Evolutionary conservation across 140 eudicot genomes (phyloP).

Genomic region (Oenanthe javanica): DNA sequence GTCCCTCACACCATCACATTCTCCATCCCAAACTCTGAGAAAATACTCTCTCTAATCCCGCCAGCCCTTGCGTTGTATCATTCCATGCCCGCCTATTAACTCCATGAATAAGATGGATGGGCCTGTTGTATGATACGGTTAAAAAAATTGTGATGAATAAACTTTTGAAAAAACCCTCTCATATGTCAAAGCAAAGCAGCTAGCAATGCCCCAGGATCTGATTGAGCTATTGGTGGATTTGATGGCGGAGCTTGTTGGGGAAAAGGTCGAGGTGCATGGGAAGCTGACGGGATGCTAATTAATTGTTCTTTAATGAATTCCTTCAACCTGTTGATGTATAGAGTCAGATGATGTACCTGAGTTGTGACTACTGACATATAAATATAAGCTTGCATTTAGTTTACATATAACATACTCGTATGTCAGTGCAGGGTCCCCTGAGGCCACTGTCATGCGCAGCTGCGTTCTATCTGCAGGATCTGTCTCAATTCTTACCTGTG

Average conservation of each 20-base stretch:
- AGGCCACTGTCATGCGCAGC: constrained; percentile 87
- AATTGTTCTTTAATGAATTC: constrained; percentile 88
- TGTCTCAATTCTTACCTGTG: constrained; percentile 82
- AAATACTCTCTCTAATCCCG: constrained; percentile 37
- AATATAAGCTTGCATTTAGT: not conserved
- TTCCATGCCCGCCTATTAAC: constrained; percentile 17
- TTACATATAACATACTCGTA: constrained; percentile 53
- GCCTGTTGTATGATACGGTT: constrained; percentile 32
- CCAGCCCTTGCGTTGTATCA: constrained; percentile 47
- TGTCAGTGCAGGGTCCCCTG: constrained; percentile 86
- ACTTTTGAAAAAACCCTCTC: constrained; percentile 12
- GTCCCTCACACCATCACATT: constrained; percentile 20
- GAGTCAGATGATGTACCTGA: constrained; percentile 13
- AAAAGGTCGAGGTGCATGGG: constrained; percentile 35
- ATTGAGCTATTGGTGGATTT: constrained; percentile 30
- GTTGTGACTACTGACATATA: not conserved
- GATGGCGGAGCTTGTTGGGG: constrained; percentile 51
- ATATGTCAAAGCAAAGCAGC: constrained; percentile 74
- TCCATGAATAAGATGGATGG: constrained; percentile 7
- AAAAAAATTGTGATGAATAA: constrained; percentile 16
- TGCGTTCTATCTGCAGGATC: constrained; percentile 99
- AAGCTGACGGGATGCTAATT: constrained; percentile 54
- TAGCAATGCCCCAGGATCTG: constrained; percentile 91
- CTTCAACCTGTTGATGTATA: constrained; percentile 52
- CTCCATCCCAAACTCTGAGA: constrained; percentile 29